Base-by-base conservation (phyloP, 2,329 filamentous ascomycete genomes). In the Fonsecaea multimorphosa region DNA sequence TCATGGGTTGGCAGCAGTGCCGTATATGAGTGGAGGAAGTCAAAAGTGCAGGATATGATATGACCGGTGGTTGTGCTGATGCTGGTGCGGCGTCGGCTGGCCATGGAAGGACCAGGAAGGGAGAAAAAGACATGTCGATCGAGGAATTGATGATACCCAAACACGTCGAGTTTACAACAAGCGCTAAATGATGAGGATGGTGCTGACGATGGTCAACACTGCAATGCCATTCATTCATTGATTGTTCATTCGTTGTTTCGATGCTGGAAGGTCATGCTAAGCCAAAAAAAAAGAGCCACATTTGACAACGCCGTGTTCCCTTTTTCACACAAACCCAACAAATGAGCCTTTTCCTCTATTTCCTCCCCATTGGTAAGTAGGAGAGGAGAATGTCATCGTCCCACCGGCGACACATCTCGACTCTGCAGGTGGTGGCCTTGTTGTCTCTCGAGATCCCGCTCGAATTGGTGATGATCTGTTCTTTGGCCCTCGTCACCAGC, bases 391-490 rank as follows among this genome's bases (percentile, higher is more conserved):
- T 19, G 44, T 60, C 12, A 60, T 16, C 58, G 11, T 46, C 51
- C 49, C 31, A 34, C 31, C 4, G 57, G 44, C 40, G 40, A 34
- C 27, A 59, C 44, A 16, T 60, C 58, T 22, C 44, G 58, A 53
- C 44, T 27, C 3, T 4, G 4, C 19, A n/a, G n/a, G n/a, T n/a
- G n/a, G n/a, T n/a, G n/a, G n/a, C n/a, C n/a, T n/a, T 8, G 29
- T 31, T 12, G 14, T 36, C 44, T 53, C 14, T 49, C 44, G 44
- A 46, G 19, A 31, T 60, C 46, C 11, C 19, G 54, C 29, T 59
- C 58, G 7, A 67, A 59, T 31, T 31, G 29, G 3, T 31, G 29
- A 4, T 31, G 29, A 4, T 31, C 29, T 31, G n/a, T n/a, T n/a
- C n/a, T n/a, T n/a, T n/a, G n/a, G n/a, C n/a, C n/a, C n/a, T n/a